These are phyloP conservation scores for Umbelopsis ramanniana DNA, from an alignment of 192 early-diverging fungal genomes.

Conservation along the genomic window DNA sequence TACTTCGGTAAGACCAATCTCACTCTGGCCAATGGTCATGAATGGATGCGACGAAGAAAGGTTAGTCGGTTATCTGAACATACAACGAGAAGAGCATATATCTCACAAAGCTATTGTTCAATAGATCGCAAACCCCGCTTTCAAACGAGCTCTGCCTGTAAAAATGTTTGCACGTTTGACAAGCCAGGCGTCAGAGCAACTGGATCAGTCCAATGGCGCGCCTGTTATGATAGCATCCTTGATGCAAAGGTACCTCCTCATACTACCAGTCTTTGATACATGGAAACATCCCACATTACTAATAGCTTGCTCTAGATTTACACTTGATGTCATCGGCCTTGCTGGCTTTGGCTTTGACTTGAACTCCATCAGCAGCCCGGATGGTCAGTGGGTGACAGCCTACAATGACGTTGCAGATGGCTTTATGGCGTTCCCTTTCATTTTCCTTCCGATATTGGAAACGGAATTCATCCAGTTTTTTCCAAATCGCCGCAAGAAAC, in stretches of 20 bases:
- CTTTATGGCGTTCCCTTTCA: background rate
- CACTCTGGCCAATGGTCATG: slow-evolving; percentile 23
- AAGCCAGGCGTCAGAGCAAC: background rate
- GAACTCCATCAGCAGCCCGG: background rate
- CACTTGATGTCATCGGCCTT: slow-evolving; percentile 28
- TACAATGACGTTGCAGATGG: slow-evolving; percentile 12
- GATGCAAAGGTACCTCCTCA: background rate
- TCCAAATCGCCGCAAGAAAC: background rate
- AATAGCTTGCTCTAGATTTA: background rate
- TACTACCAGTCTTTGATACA: background rate
- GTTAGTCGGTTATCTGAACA: background rate
- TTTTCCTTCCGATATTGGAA: background rate
- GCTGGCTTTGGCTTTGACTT: slow-evolving; percentile 30
- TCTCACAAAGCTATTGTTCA: background rate
- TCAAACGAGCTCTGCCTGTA: slow-evolving; percentile 30
- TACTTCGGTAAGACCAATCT: slow-evolving; percentile 32
- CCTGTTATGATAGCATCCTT: background rate
- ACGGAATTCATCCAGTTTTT: slow-evolving; percentile 26
- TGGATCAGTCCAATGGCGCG: slow-evolving; percentile 6
- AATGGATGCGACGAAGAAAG: slow-evolving; percentile 25
- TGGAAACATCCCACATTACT: background rate
- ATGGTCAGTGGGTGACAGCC: slow-evolving; percentile 7
- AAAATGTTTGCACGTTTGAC: slow-evolving; percentile 18
- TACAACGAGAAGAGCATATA: background rate
- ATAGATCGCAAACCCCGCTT: slow-evolving; percentile 31